Evolutionary conservation across 164 flowering plant genomes (phyloP), one percentile per base, ranked within the genome.

Genomic region (Annona cherimola): DNA sequence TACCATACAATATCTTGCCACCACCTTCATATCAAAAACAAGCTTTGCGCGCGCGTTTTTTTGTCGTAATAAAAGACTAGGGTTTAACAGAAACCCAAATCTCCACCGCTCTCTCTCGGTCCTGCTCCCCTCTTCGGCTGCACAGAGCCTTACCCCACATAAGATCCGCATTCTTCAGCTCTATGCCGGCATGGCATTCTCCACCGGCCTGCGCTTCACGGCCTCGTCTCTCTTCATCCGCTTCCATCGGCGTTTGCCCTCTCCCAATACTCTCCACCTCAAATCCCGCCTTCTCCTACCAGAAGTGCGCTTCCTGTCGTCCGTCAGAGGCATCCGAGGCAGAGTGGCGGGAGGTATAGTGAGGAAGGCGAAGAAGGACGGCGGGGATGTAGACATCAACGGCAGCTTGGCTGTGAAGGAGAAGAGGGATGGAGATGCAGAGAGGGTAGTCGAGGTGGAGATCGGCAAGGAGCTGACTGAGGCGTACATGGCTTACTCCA

Each of bases 401-500:
- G 88, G 86, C 61, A 79, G 80, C 68, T 67, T 85, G 69, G 26
- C 66, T 14, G 57, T 80, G 64, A 80, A 78, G 82, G 89, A 82
- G 50, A 72, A 43, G 18, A 69, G 61, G 14, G 78, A 60, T 1
- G 62, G 69, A 5, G 57, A 50, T 1, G 87, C 76, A 5, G 94
- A 85, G 5, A 85, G 97, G 63, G 65, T 93, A 54, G 87, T 90
- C 2, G 83, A 81, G 3, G n/a, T 79, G 0, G 98, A 91, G 82
- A 90, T 95, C 42, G 97, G 93, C 74, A 88, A 84, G 80, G 99
- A 95, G 86, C 96, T 97, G 9, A 93, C 96, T 2, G 97, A 90
- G 62, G 93, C 99, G 1, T 95, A 95, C 68, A 87, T 90, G 90
- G 74, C 99, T 0, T 95, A 95, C 54, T 97, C 99, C 0, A 87